Evolutionary conservation across 2,329 filamentous ascomycete genomes (phyloP), one percentile per base, ranked within the genome.

Genomic region (Colletotrichum magnum): DNA sequence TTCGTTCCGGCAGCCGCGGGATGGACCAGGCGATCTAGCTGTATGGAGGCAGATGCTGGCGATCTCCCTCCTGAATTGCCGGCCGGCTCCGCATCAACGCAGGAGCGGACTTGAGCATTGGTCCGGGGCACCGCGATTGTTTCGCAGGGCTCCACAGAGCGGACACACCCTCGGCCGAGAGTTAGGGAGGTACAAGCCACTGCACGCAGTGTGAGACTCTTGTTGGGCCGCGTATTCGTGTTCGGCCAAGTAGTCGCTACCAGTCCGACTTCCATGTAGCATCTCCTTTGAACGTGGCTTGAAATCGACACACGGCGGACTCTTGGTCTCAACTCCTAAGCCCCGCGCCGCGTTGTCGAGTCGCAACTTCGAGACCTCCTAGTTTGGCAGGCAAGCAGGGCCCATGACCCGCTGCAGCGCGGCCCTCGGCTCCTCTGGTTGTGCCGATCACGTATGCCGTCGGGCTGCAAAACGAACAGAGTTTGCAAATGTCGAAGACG

Each of bases 51-150:
- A 28, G 53, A 54, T 13, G 36, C n/a, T 43, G 48, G 41, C 61
- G 41, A 65, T 69, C 41, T 39, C n/a, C 54, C 15, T 54, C 21
- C 28, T 26, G 39, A 18, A 48, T 32, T 64, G 48, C 54, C 54
- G 50, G 28, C 61, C 66, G 66, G 61, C 54, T 39, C 61, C 54
- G 61, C 50, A 66, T 69, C 62, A 60, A 53, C 54, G 62, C 41
- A 28, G 13, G 16, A 50, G 61, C 66, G 66, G 66, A 57, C 54
- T 66, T 53, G 39, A 15, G 28, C 45, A 60, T 47, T 58, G 18
- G 28, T 53, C 66, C 66, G 66, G 50, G 43, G 56, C 62, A 28
- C 66, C 56, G 54, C 7, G 18, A n/a, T 18, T 21, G 26, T 18
- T 21, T 13, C 24, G 13, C 36, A 7, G n/a, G 18, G 56, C 56